Evolutionary conservation across 352 stramenopile genomes (phyloP), one percentile per base, ranked within the genome.

Genomic region (Globisporangium paroecandrum): DNA sequence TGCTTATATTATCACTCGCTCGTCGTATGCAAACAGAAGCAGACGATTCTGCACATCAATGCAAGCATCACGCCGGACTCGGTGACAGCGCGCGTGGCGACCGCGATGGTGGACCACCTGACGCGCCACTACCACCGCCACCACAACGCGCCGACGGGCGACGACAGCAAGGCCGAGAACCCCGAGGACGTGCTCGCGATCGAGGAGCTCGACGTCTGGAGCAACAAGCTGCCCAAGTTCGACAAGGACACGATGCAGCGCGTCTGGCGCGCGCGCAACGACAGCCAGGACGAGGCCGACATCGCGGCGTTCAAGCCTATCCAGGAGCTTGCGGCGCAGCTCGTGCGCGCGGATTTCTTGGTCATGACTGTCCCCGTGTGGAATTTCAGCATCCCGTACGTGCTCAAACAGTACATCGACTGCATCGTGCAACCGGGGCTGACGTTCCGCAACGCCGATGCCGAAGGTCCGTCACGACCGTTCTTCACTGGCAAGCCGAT

Each of bases 331-430:
- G 83, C 80, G 2, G 70, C 82, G 57, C 82, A 93, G 68, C 71
- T 93, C 46, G 66, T 93, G 62, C 76, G 73, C 46, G 78, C 83
- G n/a, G 83, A 93, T 55, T 89, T 90, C 68, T 73, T 93, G 27
- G 72, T 93, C 65, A 82, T 93, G 66, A 91, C 85, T 12, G 77
- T 82, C 24, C 85, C 85, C 18, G 75, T 93, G 58, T 93, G 85
- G 85, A 91, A 93, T 69, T 89, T 88, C 65, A 89, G 80, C 47
- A 77, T 91, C 25, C 85, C 83, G 3, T 91, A 90, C 74, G 81
- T 89, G 60, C 73, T 93, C 64, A 93, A 91, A 81, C 85, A 91
- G 74, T 93, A 91, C 70, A 91, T 91, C 54, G 82, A 91, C 66
- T 93, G 85, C 71, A 86, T 90, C 54, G 78, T 91, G 58, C 83